Evolutionary conservation across 495 filamentous ascomycete species (phyloP), one percentile per base, ranked within the genome.

Genomic region (Hypoxylon trugodes): DNA sequence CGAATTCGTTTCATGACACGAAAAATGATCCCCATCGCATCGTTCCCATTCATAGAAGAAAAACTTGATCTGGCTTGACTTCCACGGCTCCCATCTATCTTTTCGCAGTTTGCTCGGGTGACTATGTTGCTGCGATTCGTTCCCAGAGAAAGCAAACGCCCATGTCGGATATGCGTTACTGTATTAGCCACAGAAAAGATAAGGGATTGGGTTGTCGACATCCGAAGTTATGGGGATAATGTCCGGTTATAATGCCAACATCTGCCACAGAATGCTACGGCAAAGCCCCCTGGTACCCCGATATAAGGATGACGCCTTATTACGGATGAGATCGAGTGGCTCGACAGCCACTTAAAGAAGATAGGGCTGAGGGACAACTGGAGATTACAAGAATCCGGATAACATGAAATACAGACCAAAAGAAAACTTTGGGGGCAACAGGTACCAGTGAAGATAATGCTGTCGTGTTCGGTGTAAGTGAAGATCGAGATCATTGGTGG

Each of bases 391-490:
- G 40, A 24, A 28, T 47, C 12, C 35, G 48, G 41, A 15, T 33
- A 38, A 42, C 48, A 49, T 12, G n/a, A 48, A 24, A 30, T 41
- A 51, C 36, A 46, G 37, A 35, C 45, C 30, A 36, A 19, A 45
- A 1, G 42, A 59, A 50, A 26, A 50, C 22, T 53, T 52, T 47
- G 33, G 10, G 28, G 41, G 48, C 7, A 41, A 52, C 61, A 33
- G 37, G 10, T 18, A 13, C 58, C 58, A 67, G 58, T 67, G 25
- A 59, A 18, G 64, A 43, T 59, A 38, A 59, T 62, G 64, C 53
- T 67, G 64, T 62, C 64, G 64, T 62, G 64, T 62, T 61, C 58
- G 64, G 64, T 67, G 64, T 67, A 35, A 67, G 42, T 38, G 30
- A 26, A 59, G 40, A 36, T 41, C 51, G 41, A 48, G 21, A 62